These are phyloP conservation scores for Aquilaria sinensis DNA, from an alignment of 345 rosid species.

Conservation along the genomic window DNA sequence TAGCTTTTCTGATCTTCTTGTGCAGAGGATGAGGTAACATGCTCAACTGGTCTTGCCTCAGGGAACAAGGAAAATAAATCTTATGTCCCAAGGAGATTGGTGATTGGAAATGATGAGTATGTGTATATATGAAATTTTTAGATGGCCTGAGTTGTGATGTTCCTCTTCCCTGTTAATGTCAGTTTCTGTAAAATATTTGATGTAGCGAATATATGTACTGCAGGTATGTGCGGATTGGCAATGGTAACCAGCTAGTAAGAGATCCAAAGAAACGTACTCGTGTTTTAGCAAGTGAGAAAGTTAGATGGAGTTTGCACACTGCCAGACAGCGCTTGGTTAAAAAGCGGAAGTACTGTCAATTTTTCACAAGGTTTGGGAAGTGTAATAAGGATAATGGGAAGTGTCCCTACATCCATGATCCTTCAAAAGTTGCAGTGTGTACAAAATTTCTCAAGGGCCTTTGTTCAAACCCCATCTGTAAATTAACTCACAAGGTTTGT, in stretches of 20 bases:
- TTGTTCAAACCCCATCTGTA: slow-evolving; percentile 70
- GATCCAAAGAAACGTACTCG: slow-evolving; percentile 92
- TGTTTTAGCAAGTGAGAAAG: slow-evolving; percentile 88
- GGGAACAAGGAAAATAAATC: slow-evolving; percentile 48
- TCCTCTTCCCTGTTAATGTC: not conserved
- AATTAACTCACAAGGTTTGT: slow-evolving; percentile 88
- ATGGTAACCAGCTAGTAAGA: slow-evolving; percentile 90
- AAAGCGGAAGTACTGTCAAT: slow-evolving; percentile 83
- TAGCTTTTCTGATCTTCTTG: slow-evolving; percentile 8
- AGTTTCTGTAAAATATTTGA: not conserved
- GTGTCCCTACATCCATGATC: slow-evolving; percentile 89
- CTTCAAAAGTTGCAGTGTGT: slow-evolving; percentile 91
- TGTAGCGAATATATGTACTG: slow-evolving; percentile 15
- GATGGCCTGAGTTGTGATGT: too few relatives aligned
- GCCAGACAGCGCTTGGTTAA: slow-evolving; percentile 75
- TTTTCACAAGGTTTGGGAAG: slow-evolving; percentile 94
- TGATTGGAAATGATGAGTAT: slow-evolving; percentile 94
- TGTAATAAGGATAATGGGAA: slow-evolving; percentile 94
- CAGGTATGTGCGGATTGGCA: slow-evolving; percentile 95
- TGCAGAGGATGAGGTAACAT: slow-evolving; percentile 51
- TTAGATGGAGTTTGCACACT: slow-evolving; percentile 95
- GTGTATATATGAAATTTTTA: slow-evolving; percentile 19
- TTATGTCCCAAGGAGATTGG: slow-evolving; percentile 81
- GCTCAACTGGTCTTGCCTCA: slow-evolving; percentile 28
- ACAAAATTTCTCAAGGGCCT: slow-evolving; percentile 85